Evolutionary conservation across 1,139 yeast species (phyloP).

Genomic region (Yamadazyma mexicana): DNA sequence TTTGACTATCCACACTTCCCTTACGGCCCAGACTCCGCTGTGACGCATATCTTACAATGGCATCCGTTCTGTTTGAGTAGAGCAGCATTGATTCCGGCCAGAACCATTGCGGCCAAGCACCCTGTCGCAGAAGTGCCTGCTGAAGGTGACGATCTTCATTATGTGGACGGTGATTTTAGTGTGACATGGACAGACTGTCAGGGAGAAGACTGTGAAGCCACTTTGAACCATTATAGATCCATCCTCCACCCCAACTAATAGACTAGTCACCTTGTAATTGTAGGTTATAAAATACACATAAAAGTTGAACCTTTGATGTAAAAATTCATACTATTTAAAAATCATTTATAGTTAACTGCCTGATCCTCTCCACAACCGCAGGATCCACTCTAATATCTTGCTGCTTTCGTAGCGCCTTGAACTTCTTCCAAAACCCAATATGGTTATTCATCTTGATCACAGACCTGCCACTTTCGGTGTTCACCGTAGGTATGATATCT

Average conservation of each 20-base stretch:
- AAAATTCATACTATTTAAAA: constrained; percentile 13
- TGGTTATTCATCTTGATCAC: constrained; percentile 44
- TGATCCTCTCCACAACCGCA: constrained; percentile 15
- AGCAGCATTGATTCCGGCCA: constrained; percentile 68
- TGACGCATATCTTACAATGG: constrained; percentile 89
- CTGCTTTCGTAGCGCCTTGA: constrained; percentile 16
- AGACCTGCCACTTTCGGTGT: constrained; percentile 40
- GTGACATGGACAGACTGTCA: constrained; percentile 61
- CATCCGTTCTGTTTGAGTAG: constrained; percentile 77
- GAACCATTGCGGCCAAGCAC: constrained; percentile 38
- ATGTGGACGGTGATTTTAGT: constrained; percentile 62
- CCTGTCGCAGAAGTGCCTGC: constrained; percentile 19
- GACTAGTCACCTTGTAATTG: too few species aligned
- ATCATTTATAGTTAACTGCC: constrained; percentile 17
- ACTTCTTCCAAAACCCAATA: constrained; percentile 45
- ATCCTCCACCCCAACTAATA: constrained; percentile 14
- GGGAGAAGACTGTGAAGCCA: constrained; percentile 48
- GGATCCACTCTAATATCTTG: constrained; percentile 13
- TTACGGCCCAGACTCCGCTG: constrained; percentile 60
- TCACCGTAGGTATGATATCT: constrained; percentile 79
- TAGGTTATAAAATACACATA: too few species aligned
- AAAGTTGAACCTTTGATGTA: neutral
- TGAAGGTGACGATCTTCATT: constrained; percentile 41
- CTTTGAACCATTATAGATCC: constrained; percentile 38
- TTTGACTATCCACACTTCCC: constrained; percentile 65